phyloP scores from a whole-genome alignment of 148 eudicot species.

The Hydrangea macrophylla region DNA sequence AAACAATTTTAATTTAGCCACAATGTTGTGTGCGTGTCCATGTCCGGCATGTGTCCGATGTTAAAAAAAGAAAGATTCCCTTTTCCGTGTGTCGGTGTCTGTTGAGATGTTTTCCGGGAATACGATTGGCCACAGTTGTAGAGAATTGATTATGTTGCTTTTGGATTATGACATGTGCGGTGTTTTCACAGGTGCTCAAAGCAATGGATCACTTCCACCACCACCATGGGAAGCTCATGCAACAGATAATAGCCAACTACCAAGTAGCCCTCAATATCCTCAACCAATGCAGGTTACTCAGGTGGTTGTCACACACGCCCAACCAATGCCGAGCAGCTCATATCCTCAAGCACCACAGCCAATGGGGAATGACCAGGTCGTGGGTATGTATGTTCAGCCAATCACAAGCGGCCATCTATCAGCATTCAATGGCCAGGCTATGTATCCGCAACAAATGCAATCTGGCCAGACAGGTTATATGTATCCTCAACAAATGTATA shows the following conservation, averaged over 20 bases:
- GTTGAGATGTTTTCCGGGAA: too few species aligned
- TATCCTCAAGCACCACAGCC: slow-evolving; percentile 50
- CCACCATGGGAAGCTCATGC: slow-evolving; percentile 96
- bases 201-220: slow-evolving; percentile 60
- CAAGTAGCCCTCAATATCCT: slow-evolving; percentile 40
- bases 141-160: slow-evolving; percentile 9
- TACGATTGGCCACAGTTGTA: too few species aligned
- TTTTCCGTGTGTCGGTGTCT: too few species aligned
- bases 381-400: slow-evolving; percentile 50
- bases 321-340: slow-evolving; percentile 41
- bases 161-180: neutral
- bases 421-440: slow-evolving; percentile 31
- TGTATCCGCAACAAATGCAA: slow-evolving; percentile 66
- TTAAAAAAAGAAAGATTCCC: too few species aligned
- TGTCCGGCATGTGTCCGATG: too few species aligned
- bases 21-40: too few species aligned
- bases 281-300: slow-evolving; percentile 38
- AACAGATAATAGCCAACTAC: slow-evolving; percentile 36
- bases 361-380: slow-evolving; percentile 36
- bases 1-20: too few species aligned
- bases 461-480: slow-evolving; percentile 55
- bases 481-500: slow-evolving; percentile 71
- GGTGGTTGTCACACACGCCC: slow-evolving; percentile 29
- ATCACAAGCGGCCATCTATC: slow-evolving; percentile 38
- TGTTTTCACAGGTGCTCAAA: slow-evolving; percentile 52